Base-by-base conservation (phyloP, 352 stramenopile genomes). In the Plasmopara muralis region DNA sequence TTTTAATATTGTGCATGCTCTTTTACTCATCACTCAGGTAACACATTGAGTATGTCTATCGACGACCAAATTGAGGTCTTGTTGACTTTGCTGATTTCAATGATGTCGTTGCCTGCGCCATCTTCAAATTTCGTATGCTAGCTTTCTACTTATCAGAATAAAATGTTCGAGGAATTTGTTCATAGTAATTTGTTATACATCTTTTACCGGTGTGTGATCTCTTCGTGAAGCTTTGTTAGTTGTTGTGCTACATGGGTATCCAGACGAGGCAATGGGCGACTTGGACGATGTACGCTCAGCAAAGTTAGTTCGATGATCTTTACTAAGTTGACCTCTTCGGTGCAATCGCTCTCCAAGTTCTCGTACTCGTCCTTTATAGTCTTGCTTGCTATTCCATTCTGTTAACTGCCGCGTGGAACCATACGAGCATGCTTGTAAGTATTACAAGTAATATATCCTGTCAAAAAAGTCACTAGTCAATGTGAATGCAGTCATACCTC, bases 301-400 rank as follows among this genome's bases (percentile, higher is more conserved):
- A 40, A 72, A 66, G 16, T 68, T 43, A 42, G 51, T 39, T 40
- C 29, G 60, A 3, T 64, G 62, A 31, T 73, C 65, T 43, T 78
- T 60, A 42, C 60, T 57, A 48, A 45, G 39, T 46, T 73, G 63
- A 15, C 48, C 12, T 42, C 52, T 64, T 43, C 43, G 55, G 18
- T 69, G 54, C 7, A 74, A 16, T 8, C 50, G 55, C 14, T 64
- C 46, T 63, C 74, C 59, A 6, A 74, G 48, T n/a, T 64, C 53
- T 48, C 47, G 49, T 16, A 70, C 64, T 15, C 56, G 52, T 0
- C 53, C 30, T 42, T 65, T 47, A 15, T 73, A 61, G 15, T 57
- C 62, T 7, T 37, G 43, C 29, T 79, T 55, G 35, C 50, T 16
- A 25, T 52, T 35, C 7, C 31, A 35, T 35, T 12, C 31, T 12